These are phyloP conservation scores for Parachaetomium inaequale DNA, from an alignment of 495 filamentous ascomycete genomes.

Conservation along the genomic window DNA sequence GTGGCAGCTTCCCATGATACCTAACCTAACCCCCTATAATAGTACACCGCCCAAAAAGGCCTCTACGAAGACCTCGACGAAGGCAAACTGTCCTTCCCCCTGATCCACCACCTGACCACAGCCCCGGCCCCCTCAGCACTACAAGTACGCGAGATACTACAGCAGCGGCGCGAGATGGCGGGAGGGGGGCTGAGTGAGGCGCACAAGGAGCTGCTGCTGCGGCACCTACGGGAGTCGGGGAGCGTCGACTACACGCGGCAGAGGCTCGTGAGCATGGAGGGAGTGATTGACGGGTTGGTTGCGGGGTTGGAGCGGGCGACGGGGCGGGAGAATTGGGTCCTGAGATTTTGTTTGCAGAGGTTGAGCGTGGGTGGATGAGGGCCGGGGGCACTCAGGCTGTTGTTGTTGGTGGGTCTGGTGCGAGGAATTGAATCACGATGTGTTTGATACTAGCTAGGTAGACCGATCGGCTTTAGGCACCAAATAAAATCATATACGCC, in stretches of 20 bases:
- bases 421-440: too few relatives aligned
- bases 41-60: neutral
- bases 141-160: neutral
- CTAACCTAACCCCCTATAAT: too few relatives aligned
- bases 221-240: neutral
- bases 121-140: neutral
- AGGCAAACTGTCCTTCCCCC: neutral
- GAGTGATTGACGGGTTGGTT: neutral
- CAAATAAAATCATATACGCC: too few relatives aligned
- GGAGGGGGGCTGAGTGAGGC: neutral
- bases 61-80: neutral
- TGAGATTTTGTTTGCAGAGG: neutral
- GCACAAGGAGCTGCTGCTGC: neutral
- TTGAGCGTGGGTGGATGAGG: too few relatives aligned
- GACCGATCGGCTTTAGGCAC: too few relatives aligned
- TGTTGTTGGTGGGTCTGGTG: too few relatives aligned
- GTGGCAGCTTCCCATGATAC: neutral
- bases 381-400: too few relatives aligned
- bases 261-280: neutral
- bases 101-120: neutral
- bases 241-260: neutral
- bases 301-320: neutral
- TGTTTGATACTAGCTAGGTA: too few relatives aligned
- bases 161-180: neutral
- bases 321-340: neutral